Base-by-base conservation (phyloP, 2,329 filamentous ascomycete species). In the Xylariaceae sp. region DNA sequence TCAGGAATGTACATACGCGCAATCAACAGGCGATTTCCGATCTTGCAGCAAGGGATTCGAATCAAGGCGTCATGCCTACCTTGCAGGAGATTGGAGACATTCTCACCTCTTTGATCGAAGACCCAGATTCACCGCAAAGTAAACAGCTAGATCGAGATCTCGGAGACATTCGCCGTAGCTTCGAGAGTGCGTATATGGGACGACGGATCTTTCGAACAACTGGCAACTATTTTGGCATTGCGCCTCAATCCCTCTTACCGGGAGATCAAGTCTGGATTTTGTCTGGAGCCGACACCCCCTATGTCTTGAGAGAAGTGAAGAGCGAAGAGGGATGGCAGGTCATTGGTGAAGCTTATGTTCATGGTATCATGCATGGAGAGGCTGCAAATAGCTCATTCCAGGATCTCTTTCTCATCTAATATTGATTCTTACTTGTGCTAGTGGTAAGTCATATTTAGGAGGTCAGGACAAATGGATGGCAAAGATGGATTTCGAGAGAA, bases 311-410 rank as follows among this genome's bases (percentile, higher is more conserved):
- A 19, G 23, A 20, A 34, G 14, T 29, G 25, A 29, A 29, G 25
- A 11, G 17, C 16, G n/a, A 14, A 10, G 17, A 8, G n/a, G 27
- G 38, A 33, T 41, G 38, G 38, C 25, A 16, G 27, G 25, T 41
- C 20, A 17, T 41, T 20, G 38, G 38, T 14, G 38, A 41, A 21
- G 38, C 38, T 41, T 41, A 41, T 7, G 38, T 41, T 4, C 38
- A 41, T 16, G 38, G 38, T 20, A 41, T 41, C 19, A 41, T 41
- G 38, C 5, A 41, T 22, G 38, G 38, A 23, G 38, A 42, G 33
- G 40, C 40, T 23, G 32, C 40, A 10, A 17, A 27, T 2, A 17
- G 21, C 14, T 12, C 14, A 12, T 42, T 35, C 32, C 1, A 21
- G 11, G 22, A 42, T 36, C 3, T 36, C 22, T 17, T 23, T 22